Evolutionary conservation across 306 rosid genomes (phyloP).

Genomic region (Prinsepia uniflora): DNA sequence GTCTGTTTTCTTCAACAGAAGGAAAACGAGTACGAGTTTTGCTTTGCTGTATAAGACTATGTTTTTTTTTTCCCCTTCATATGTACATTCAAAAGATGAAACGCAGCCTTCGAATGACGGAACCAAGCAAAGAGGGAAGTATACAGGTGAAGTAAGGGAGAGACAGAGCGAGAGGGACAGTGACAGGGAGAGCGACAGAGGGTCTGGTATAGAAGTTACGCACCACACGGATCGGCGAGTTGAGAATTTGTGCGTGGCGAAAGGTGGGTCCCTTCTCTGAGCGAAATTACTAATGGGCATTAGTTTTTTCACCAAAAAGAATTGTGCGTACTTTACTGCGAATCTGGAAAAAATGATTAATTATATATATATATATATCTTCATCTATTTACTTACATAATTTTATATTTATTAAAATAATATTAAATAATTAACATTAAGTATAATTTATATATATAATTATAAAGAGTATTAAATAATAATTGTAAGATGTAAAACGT

Average conservation of each 20-base stretch:
- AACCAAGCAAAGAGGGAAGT: background rate
- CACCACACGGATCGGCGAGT: background rate
- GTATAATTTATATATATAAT: no score
- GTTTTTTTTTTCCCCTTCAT: no score
- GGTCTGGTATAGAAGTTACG: background rate
- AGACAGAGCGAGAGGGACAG: background rate
- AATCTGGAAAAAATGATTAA: no score
- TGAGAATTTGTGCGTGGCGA: background rate
- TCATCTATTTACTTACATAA: no score
- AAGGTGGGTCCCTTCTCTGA: background rate
- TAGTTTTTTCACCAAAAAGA: no score
- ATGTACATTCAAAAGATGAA: background rate
- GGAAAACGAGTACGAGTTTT: background rate
- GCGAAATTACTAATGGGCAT: background rate
- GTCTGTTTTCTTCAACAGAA: constrained; percentile 3
- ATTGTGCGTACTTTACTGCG: no score
- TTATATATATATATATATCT: no score
- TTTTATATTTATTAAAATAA: no score
- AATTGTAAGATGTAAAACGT: no score
- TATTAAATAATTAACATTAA: no score
- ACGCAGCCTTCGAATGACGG: background rate
- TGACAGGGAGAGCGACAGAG: background rate
- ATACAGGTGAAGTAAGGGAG: background rate
- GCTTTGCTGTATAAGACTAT: background rate
- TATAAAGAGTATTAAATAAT: no score